A percentile compares a stretch with the other conserved stretches of the same genome.
Evolutionary conservation across 2,329 filamentous ascomycete genomes (phyloP).

Genomic region (Xylaria multiplex): DNA sequence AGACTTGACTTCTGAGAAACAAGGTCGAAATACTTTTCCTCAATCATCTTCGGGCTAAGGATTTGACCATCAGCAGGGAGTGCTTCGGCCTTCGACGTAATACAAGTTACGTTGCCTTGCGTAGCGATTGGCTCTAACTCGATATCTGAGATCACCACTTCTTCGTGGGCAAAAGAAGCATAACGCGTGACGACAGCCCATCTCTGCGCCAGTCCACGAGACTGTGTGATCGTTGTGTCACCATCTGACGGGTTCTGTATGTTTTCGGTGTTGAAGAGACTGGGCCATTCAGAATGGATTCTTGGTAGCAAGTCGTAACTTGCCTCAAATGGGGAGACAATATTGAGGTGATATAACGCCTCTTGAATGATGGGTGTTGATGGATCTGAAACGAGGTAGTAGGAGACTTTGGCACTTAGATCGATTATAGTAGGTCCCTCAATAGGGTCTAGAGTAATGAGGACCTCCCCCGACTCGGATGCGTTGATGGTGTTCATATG

Average conservation of each 20-base stretch:
- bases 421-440: constrained; percentile 67
- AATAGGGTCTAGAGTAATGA: constrained; percentile 62
- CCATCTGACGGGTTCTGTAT: constrained; percentile 52
- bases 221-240: constrained; percentile 45
- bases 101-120: constrained; percentile 71
- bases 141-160: constrained; percentile 71
- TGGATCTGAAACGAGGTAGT: constrained; percentile 81
- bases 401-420: constrained; percentile 77
- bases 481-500: constrained; percentile 60
- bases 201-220: constrained; percentile 76
- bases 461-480: constrained; percentile 55
- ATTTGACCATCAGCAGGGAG: constrained; percentile 56
- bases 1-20: constrained; percentile 79
- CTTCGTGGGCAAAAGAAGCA: constrained; percentile 80
- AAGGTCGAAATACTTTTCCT: constrained; percentile 77
- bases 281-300: constrained; percentile 86
- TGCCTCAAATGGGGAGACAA: constrained; percentile 88
- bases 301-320: constrained; percentile 88
- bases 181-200: constrained; percentile 81
- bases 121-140: constrained; percentile 69
- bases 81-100: constrained; percentile 53
- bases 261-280: constrained; percentile 76
- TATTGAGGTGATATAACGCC: constrained; percentile 72
- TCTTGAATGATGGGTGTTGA: constrained; percentile 84
- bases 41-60: constrained; percentile 73